Percentiles rank a stretch among this genome's conserved stretches.
These are phyloP conservation scores for Cyathus striatus DNA, from an alignment of 768 basidiomycete genomes.

Conservation along the genomic window DNA sequence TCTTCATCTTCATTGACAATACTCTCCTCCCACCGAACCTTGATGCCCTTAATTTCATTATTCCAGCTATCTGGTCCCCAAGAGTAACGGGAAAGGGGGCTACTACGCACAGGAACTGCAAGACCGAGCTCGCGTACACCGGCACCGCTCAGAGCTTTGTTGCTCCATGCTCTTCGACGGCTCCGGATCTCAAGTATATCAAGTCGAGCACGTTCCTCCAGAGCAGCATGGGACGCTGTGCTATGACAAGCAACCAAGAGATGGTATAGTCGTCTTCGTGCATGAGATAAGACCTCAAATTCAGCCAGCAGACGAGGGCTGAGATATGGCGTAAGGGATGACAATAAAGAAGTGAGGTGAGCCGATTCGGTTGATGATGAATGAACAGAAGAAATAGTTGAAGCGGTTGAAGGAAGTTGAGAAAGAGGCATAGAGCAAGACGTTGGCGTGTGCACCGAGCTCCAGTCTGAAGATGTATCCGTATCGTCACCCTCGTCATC, in stretches of 20 bases:
- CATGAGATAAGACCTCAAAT: constrained; percentile 24
- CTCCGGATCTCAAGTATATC: constrained; percentile 51
- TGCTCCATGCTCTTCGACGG: constrained; percentile 64
- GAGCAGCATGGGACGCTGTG: constrained; percentile 32
- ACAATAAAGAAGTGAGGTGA: constrained; percentile 7
- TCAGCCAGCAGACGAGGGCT: constrained; percentile 24
- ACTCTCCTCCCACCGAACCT: constrained; percentile 11
- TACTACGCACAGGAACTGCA: constrained; percentile 43
- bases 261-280: constrained; percentile 31
- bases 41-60: neutral
- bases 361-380: neutral
- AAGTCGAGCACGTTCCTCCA: constrained; percentile 33
- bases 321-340: constrained; percentile 21
- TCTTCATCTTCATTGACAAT: constrained; percentile 34
- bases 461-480: constrained; percentile 41
- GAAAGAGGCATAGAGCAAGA: constrained; percentile 20
- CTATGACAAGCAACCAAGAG: constrained; percentile 36
- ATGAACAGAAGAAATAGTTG: constrained; percentile 15
- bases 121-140: constrained; percentile 29
- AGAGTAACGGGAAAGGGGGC: constrained; percentile 37
- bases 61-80: constrained; percentile 18
- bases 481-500: constrained; percentile 34
- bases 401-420: constrained; percentile 4
- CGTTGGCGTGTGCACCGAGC: constrained; percentile 43
- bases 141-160: constrained; percentile 31